A percentile compares a stretch with the other conserved stretches of the same genome.
Evolutionary conservation across 2,329 filamentous ascomycete species (phyloP).

Genomic region (Alternaria rosae): DNA sequence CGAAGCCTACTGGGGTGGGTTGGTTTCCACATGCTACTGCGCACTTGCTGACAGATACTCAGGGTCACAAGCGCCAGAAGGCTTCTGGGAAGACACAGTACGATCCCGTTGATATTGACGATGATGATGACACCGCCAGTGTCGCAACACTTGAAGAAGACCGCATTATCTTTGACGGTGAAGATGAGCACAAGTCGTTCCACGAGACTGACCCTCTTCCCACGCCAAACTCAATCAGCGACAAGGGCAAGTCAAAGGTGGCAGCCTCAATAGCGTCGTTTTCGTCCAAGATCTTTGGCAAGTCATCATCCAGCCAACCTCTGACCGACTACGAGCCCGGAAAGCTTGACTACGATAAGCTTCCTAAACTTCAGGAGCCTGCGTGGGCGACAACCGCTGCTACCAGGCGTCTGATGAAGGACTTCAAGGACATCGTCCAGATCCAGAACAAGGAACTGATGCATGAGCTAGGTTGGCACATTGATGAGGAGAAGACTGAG

Average conservation of each 20-base stretch:
- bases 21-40: background rate
- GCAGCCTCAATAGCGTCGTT: constrained; percentile 28
- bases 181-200: constrained; percentile 14
- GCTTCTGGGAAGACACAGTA: constrained; percentile 35
- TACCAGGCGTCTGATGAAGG: constrained; percentile 68
- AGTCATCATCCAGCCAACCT: constrained; percentile 27
- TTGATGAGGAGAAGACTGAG: constrained; percentile 69
- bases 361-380: constrained; percentile 72
- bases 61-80: constrained; percentile 40
- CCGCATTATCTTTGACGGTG: constrained; percentile 49
- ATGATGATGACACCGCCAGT: constrained; percentile 54
- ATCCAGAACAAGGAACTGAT: constrained; percentile 68
- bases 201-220: constrained; percentile 23
- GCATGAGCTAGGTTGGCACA: constrained; percentile 82
- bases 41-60: constrained; percentile 11
- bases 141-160: constrained; percentile 61
- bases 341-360: constrained; percentile 64
- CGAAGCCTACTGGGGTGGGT: constrained; percentile 24
- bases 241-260: constrained; percentile 38
- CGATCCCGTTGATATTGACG: constrained; percentile 50
- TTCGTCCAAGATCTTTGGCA: constrained; percentile 31
- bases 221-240: constrained; percentile 36
- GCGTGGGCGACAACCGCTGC: constrained; percentile 69
- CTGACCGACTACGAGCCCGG: constrained; percentile 73
- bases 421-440: constrained; percentile 69